These are phyloP conservation scores for Blastomyces emzantsi DNA, from an alignment of 2,329 filamentous ascomycete genomes.

Conservation along the genomic window DNA sequence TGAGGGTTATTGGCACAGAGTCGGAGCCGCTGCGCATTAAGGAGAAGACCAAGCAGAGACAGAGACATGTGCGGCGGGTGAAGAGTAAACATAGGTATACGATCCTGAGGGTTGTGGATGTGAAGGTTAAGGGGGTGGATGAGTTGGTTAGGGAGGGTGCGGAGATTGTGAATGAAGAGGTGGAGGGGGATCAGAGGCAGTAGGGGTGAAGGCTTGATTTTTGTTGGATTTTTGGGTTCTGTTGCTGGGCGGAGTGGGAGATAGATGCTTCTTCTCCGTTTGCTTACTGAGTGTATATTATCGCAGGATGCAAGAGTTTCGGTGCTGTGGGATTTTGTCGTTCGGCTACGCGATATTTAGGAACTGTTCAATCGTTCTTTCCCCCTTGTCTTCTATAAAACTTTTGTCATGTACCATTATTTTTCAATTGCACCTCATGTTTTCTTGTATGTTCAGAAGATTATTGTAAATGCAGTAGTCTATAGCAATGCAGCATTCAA, in stretches of 20 bases:
- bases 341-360: neutral
- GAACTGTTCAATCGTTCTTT: neutral
- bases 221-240: neutral
- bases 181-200: neutral
- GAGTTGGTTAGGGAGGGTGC: constrained; percentile 42
- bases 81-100: constrained; percentile 90
- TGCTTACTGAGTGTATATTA: neutral
- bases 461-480: neutral
- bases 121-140: constrained; percentile 56
- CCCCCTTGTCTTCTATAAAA: neutral
- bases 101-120: constrained; percentile 71
- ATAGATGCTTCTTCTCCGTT: neutral
- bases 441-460: too few relatives aligned
- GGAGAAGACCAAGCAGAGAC: constrained; percentile 72
- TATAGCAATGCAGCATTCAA: neutral
- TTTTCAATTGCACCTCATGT: neutral
- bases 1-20: constrained; percentile 76
- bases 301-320: neutral
- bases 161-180: constrained; percentile 27
- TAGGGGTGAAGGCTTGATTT: neutral
- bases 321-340: neutral
- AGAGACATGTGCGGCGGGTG: constrained; percentile 59
- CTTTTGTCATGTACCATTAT: neutral
- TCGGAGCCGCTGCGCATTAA: constrained; percentile 67
- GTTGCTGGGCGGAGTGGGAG: neutral